Conservation (phyloP, 2,329 filamentous ascomycete genomes). For the Cladophialophora yegresii region DNA sequence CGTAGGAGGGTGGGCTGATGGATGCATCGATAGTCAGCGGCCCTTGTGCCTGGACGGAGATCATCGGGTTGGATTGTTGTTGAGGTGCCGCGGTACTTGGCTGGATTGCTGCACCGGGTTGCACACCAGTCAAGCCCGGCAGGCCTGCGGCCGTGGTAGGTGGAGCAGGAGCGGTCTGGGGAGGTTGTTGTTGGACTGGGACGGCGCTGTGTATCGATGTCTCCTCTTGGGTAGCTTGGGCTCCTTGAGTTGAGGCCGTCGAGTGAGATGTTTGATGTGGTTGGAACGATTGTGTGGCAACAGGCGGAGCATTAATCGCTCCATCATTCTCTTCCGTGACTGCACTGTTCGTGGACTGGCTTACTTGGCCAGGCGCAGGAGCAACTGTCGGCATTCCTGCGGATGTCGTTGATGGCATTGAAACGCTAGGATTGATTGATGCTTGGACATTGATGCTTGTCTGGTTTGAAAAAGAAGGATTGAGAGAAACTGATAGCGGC, state of each 20-base stretch:
- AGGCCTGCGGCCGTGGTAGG: not conserved
- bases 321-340: not conserved
- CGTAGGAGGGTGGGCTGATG: not conserved
- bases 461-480: not conserved
- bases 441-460: not conserved
- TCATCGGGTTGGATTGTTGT: not conserved
- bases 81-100: not conserved
- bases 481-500: not conserved
- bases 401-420: not conserved
- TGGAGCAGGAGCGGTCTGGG: not conserved
- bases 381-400: not conserved
- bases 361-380: not conserved
- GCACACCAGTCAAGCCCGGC: not conserved
- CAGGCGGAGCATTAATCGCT: not conserved
- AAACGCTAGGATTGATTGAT: not conserved
- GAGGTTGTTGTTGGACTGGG: not conserved
- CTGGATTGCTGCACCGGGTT: not conserved
- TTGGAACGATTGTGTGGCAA: not conserved
- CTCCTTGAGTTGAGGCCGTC: not conserved
- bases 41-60: not conserved
- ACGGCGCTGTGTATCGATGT: not conserved
- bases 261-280: not conserved
- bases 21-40: not conserved
- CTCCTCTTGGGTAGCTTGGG: not conserved
- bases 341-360: not conserved